phyloP scores from a whole-genome alignment of 2,329 filamentous ascomycete species.

The Talaromyces sp. region DNA sequence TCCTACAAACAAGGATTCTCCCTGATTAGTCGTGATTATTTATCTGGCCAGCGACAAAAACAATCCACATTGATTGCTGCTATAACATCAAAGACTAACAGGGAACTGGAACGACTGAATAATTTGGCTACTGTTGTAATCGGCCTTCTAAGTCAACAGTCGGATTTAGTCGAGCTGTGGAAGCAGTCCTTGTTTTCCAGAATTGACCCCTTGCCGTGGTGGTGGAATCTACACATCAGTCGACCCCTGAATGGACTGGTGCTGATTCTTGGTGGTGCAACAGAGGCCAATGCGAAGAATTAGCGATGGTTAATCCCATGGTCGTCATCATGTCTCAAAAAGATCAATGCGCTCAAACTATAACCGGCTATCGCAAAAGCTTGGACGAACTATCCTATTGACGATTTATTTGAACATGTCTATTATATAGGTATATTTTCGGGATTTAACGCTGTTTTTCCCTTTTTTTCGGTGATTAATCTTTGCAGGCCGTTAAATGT shows the following conservation, averaged over 20 bases:
- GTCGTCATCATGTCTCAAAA: background rate
- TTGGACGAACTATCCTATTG: background rate
- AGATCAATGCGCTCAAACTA: background rate
- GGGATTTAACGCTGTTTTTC: background rate
- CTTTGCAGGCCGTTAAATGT: background rate
- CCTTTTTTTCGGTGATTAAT: background rate
- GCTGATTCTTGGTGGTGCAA: background rate
- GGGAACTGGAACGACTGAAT: slow-evolving; percentile 13
- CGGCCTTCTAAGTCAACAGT: slow-evolving; percentile 18
- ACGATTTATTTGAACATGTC: background rate
- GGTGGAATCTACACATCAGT: slow-evolving; percentile 55
- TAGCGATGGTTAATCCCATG: background rate
- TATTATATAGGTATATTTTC: background rate
- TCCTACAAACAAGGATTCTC: background rate
- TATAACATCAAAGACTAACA: slow-evolving; percentile 9
- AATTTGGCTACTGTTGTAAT: slow-evolving; percentile 16
- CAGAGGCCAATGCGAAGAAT: background rate
- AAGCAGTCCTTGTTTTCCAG: slow-evolving; percentile 51
- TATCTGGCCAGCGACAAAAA: background rate
- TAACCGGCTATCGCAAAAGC: background rate
- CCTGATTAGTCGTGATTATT: background rate
- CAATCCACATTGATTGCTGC: background rate
- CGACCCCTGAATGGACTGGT: slow-evolving; percentile 41
- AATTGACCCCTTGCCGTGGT: slow-evolving; percentile 55
- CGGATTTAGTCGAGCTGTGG: slow-evolving; percentile 45